phyloP scores from a whole-genome alignment of 2,329 filamentous ascomycete species.

The Grosmannia clavigera region DNA sequence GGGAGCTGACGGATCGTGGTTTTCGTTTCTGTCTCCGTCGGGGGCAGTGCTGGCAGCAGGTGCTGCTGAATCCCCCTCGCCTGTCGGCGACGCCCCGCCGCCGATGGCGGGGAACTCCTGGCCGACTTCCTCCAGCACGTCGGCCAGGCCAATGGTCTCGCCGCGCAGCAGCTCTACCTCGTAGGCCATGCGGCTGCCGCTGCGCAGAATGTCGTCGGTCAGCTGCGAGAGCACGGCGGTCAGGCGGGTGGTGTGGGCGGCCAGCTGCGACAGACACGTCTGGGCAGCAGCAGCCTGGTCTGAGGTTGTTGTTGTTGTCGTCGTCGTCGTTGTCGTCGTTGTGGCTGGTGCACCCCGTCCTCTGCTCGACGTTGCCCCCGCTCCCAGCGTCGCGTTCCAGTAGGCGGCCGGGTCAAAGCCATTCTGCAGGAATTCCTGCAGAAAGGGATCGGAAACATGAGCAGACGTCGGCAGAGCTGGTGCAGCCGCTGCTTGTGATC shows the following conservation, averaged over 20 bases:
- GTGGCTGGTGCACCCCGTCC: not conserved
- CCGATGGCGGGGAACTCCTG: not conserved
- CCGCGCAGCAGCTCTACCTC: conserved; percentile 90
- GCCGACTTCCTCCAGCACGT: conserved; percentile 59
- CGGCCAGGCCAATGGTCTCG: conserved; percentile 69
- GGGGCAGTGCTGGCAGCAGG: no score
- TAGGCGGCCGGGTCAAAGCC: conserved; percentile 81
- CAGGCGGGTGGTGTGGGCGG: conserved; percentile 73
- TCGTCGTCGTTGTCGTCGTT: conserved; percentile 9
- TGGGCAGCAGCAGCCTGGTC: conserved; percentile 67
- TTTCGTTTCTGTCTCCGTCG: not conserved
- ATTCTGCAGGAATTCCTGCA: conserved; percentile 62
- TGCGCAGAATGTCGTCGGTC: conserved; percentile 88
- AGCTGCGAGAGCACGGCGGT: conserved; percentile 74
- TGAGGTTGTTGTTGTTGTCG: conserved; percentile 16
- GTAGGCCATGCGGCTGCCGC: conserved; percentile 78
- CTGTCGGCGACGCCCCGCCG: not conserved
- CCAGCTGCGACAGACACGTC: conserved; percentile 73
- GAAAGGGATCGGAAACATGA: conserved; percentile 58
- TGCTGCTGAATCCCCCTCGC: not conserved
- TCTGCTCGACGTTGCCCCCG: not conserved
- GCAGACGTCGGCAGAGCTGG: conserved; percentile 37
- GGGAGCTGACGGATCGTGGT: conserved; percentile 24
- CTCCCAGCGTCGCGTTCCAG: conserved; percentile 62
- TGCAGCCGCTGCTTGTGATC: conserved; percentile 19